Conservation (phyloP, 2,329 filamentous ascomycete species). For the Pezicula radicicola region DNA sequence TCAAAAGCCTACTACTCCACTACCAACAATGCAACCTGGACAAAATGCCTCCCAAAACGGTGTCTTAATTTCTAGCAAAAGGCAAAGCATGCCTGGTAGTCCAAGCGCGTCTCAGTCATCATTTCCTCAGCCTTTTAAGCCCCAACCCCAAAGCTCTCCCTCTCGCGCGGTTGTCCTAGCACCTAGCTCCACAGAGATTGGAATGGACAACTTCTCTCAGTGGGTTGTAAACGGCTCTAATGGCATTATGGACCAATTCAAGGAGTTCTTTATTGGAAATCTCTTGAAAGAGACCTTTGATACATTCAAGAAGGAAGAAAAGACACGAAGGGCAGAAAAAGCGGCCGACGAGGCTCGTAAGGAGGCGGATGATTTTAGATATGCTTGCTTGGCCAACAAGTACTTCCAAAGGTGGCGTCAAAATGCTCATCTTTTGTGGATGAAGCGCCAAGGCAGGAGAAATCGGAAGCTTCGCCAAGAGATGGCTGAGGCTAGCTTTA, state of each 20-base stretch:
- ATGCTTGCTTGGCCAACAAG: conserved; percentile 22
- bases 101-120: background rate
- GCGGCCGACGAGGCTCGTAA: conserved; percentile 16
- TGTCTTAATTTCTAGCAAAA: too few species aligned
- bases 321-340: conserved; percentile 10
- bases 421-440: conserved; percentile 16
- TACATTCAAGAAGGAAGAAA: conserved; percentile 16
- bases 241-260: conserved; percentile 31
- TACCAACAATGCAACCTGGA: background rate
- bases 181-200: conserved; percentile 1
- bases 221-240: conserved; percentile 25
- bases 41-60: background rate
- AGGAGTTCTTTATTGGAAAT: conserved; percentile 15
- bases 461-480: conserved; percentile 22
- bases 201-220: conserved; percentile 14
- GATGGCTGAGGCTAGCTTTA: conserved; percentile 22
- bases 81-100: too few species aligned
- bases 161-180: background rate
- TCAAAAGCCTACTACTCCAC: background rate
- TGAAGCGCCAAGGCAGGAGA: conserved; percentile 25
- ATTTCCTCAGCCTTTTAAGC: background rate
- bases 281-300: conserved; percentile 15
- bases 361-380: conserved; percentile 23
- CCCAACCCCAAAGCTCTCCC: too few species aligned
- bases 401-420: conserved; percentile 26